Evolutionary conservation across 805 yeast species (phyloP), one percentile per base, ranked within the genome.

Genomic region (Pichia californica): DNA sequence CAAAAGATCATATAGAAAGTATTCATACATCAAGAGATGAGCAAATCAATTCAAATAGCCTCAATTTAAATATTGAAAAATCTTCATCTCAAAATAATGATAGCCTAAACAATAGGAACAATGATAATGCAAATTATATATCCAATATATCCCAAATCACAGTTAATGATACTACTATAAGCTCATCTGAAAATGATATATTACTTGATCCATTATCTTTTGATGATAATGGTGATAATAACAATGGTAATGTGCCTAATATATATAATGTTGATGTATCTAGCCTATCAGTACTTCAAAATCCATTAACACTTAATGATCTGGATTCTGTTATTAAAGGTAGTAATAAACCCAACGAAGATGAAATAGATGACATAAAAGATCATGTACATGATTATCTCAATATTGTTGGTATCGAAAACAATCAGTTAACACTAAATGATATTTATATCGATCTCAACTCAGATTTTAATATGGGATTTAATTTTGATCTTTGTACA

Each of bases 311-410:
- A 3, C 13, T 38, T 19, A 38, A 38, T 31, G 41, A 31, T 25
- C 3, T 38, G 25, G 25, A 23, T 23, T 9, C 25, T 23, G 9
- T 7, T 7, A 23, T 23, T 3, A 23, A 23, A 3, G 25, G 9
- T 23, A 27, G 11, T 27, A 27, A 27, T 27, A 27, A 27, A 9
- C 8, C 5, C 13, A 27, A 27, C 6, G 13, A 27, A 8, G 11
- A 13, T 13, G 30, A 27, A 13, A 14, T 27, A 2, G 13, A 27
- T 27, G 27, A 25, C 10, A 10, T 25, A 8, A n/a, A 21, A n/a
- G 41, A 42, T 32, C 13, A 26, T n/a, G 46, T 38, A 31, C 29
- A 43, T 18, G 46, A 38, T 25, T 38, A 23, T 43, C 15, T 43
- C 18, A 37, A 19, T 32, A 7, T 11, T 8, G 30, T 33, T 7